These are phyloP conservation scores for Ophiosphaerella narmari DNA, from an alignment of 2,329 filamentous ascomycete species.

Conservation along the genomic window DNA sequence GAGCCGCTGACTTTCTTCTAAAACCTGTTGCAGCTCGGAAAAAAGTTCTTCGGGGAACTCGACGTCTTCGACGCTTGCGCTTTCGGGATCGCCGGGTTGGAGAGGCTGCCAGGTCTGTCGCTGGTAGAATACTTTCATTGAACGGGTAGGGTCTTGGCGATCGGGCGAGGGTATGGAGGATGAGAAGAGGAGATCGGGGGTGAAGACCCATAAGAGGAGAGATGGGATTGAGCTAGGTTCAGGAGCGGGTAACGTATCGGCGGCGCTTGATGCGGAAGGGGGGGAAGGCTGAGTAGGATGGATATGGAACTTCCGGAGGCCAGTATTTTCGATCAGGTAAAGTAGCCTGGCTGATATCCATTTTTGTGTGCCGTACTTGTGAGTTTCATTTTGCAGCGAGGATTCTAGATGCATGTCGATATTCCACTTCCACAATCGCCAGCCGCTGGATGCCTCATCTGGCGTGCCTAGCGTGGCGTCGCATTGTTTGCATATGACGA, in stretches of 20 bases:
- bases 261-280: background rate
- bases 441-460: constrained; percentile 52
- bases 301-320: constrained; percentile 62
- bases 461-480: constrained; percentile 43
- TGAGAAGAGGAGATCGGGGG: constrained; percentile 62
- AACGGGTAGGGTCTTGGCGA: constrained; percentile 50
- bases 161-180: constrained; percentile 42
- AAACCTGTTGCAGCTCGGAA: constrained; percentile 46
- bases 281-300: constrained; percentile 29
- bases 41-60: constrained; percentile 59
- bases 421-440: constrained; percentile 57
- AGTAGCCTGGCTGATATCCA: constrained; percentile 62
- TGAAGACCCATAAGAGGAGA: constrained; percentile 63
- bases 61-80: constrained; percentile 56
- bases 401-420: constrained; percentile 35
- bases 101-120: constrained; percentile 27
- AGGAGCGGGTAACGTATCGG: background rate
- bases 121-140: constrained; percentile 63
- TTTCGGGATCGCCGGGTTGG: constrained; percentile 41
- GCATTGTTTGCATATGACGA: constrained; percentile 48
- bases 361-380: constrained; percentile 37
- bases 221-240: constrained; percentile 17
- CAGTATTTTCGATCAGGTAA: constrained; percentile 60
- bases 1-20: constrained; percentile 57
- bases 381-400: constrained; percentile 7